A percentile compares a stretch with the other conserved stretches of the same genome.
Evolutionary conservation across 2,329 filamentous ascomycete species (phyloP).

Genomic region (Trichoderma sp.): DNA sequence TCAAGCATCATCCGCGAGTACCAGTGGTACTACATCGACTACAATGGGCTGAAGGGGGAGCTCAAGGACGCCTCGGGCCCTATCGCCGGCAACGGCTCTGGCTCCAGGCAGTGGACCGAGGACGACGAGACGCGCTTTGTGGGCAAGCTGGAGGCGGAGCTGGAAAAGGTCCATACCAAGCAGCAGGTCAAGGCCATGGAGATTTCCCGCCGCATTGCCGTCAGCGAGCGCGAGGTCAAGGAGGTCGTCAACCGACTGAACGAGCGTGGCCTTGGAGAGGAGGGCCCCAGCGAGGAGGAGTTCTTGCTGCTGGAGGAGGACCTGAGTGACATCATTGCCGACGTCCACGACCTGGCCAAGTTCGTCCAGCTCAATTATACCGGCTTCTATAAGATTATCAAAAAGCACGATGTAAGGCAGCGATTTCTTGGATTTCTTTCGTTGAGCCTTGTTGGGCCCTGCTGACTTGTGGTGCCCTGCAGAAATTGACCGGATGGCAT

Average conservation of each 20-base stretch:
- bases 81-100: slow-evolving; percentile 46
- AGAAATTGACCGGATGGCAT: slow-evolving; percentile 95
- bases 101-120: slow-evolving; percentile 76
- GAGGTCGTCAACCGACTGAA: slow-evolving; percentile 80
- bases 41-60: slow-evolving; percentile 87
- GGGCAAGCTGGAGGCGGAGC: slow-evolving; percentile 80
- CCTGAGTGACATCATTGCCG: slow-evolving; percentile 95
- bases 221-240: slow-evolving; percentile 85
- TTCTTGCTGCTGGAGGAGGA: slow-evolving; percentile 94
- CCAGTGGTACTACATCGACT: slow-evolving; percentile 97
- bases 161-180: slow-evolving; percentile 97
- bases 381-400: slow-evolving; percentile 99
- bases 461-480: slow-evolving; percentile 34
- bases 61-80: slow-evolving; percentile 73
- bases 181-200: slow-evolving; percentile 97
- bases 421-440: not conserved
- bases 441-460: not conserved
- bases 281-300: slow-evolving; percentile 80
- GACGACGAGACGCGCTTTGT: slow-evolving; percentile 92
- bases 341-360: slow-evolving; percentile 96
- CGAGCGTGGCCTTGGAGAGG: slow-evolving; percentile 60
- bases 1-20: slow-evolving; percentile 97
- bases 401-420: slow-evolving; percentile 89
- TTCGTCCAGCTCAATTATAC: slow-evolving; percentile 99
- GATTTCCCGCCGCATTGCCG: slow-evolving; percentile 86